These are phyloP conservation scores for Phaeosphaeriaceae sp. DNA, from an alignment of 2,329 filamentous ascomycete genomes.

Conservation along the genomic window DNA sequence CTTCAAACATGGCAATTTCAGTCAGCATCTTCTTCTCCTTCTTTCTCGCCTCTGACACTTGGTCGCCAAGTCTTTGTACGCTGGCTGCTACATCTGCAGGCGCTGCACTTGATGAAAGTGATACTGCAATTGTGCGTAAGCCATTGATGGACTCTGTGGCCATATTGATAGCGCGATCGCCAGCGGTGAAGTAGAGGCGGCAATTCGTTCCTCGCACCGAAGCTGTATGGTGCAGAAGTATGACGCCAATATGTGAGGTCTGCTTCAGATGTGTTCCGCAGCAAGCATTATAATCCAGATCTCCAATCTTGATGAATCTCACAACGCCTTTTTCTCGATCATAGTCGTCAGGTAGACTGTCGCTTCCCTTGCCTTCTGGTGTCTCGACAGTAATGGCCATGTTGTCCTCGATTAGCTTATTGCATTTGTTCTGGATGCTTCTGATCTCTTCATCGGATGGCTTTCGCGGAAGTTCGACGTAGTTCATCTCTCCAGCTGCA, in stretches of 20 bases:
- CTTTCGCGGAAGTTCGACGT: slow-evolving; percentile 40
- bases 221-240: slow-evolving; percentile 41
- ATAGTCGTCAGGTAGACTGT: slow-evolving; percentile 40
- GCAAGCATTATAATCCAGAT: slow-evolving; percentile 44
- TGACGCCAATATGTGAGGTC: slow-evolving; percentile 38
- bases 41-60: slow-evolving; percentile 30
- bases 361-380: slow-evolving; percentile 31
- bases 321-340: slow-evolving; percentile 42
- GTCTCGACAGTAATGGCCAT: slow-evolving; percentile 40
- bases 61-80: slow-evolving; percentile 33
- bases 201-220: slow-evolving; percentile 40
- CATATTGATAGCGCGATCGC: slow-evolving; percentile 38
- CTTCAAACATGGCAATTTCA: slow-evolving; percentile 38
- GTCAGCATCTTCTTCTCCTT: slow-evolving; percentile 37
- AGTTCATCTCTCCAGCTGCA: slow-evolving; percentile 42
- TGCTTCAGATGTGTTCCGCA: slow-evolving; percentile 45
- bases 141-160: slow-evolving; percentile 35
- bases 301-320: slow-evolving; percentile 41
- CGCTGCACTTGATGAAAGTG: slow-evolving; percentile 28
- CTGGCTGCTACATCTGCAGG: slow-evolving; percentile 32
- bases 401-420: slow-evolving; percentile 34
- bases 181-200: slow-evolving; percentile 38
- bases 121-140: slow-evolving; percentile 34
- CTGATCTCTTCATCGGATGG: slow-evolving; percentile 33
- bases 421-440: slow-evolving; percentile 37